These are phyloP conservation scores for Colletotrichum sp. DNA, from an alignment of 2,329 filamentous ascomycete species.

Conservation along the genomic window DNA sequence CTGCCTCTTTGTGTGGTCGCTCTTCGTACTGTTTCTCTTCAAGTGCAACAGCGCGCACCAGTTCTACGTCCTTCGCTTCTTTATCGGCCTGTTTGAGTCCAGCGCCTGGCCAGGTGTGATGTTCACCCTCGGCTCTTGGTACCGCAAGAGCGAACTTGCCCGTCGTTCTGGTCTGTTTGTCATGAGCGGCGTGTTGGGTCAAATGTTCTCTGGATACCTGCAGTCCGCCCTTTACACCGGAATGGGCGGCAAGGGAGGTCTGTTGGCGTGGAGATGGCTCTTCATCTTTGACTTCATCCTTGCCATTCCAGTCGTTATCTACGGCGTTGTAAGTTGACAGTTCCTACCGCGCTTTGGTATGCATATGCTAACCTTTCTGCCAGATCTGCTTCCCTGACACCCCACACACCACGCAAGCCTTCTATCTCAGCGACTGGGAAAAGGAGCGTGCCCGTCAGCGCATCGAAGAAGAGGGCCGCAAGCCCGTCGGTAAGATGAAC, in stretches of 20 bases:
- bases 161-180: slow-evolving; percentile 63
- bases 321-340: slow-evolving; percentile 28
- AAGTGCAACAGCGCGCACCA: slow-evolving; percentile 40
- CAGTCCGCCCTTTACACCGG: slow-evolving; percentile 35
- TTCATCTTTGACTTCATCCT: slow-evolving; percentile 44
- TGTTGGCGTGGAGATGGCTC: slow-evolving; percentile 41
- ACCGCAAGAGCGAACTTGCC: slow-evolving; percentile 61
- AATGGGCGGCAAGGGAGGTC: slow-evolving; percentile 37
- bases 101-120: slow-evolving; percentile 61
- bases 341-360: background rate
- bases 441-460: slow-evolving; percentile 68
- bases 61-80: slow-evolving; percentile 55
- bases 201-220: slow-evolving; percentile 41
- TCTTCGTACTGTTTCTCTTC: slow-evolving; percentile 46
- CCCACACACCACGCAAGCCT: slow-evolving; percentile 45
- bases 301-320: slow-evolving; percentile 40
- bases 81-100: slow-evolving; percentile 60
- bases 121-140: slow-evolving; percentile 63
- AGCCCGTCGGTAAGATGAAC: slow-evolving; percentile 40
- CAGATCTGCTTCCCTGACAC: slow-evolving; percentile 44
- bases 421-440: slow-evolving; percentile 58
- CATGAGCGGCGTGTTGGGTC: slow-evolving; percentile 57
- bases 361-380: background rate
- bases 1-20: slow-evolving; percentile 41
- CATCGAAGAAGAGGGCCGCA: slow-evolving; percentile 63